A percentile compares a stretch with the other conserved stretches of the same genome.
These are phyloP conservation scores for Dendrobium chrysotoxum DNA, from an alignment of 106 monocot species.

Conservation along the genomic window DNA sequence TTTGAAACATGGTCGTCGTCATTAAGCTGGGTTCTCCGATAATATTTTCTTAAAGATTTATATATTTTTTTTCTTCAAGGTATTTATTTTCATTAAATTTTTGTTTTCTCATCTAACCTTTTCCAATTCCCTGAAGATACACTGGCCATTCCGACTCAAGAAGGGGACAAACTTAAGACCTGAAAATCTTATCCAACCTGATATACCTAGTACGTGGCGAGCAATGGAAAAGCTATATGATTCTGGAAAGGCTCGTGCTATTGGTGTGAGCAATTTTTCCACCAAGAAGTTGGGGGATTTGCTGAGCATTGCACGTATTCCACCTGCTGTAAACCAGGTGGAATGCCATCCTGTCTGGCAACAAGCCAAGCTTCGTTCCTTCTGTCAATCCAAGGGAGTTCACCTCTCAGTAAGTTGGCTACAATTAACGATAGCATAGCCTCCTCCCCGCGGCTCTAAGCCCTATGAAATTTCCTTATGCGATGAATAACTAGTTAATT, in stretches of 20 bases:
- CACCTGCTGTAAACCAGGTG: constrained; percentile 72
- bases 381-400: constrained; percentile 55
- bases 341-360: constrained; percentile 80
- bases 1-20: too few relatives aligned
- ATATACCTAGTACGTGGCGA: constrained; percentile 57
- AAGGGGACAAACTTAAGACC: constrained; percentile 33
- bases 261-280: constrained; percentile 79
- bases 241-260: constrained; percentile 65
- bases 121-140: constrained; percentile 26
- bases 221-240: constrained; percentile 64
- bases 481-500: too few relatives aligned
- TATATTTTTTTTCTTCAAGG: neutral
- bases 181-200: constrained; percentile 39
- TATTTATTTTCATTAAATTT: neutral
- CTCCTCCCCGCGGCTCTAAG: neutral
- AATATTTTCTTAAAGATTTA: neutral
- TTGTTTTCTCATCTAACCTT: neutral
- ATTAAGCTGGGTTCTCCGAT: too few relatives aligned
- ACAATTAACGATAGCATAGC: neutral
- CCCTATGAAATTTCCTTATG: neutral
- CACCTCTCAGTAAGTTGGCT: constrained; percentile 42
- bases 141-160: constrained; percentile 53
- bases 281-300: constrained; percentile 63
- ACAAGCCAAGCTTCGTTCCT: constrained; percentile 45
- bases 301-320: constrained; percentile 36